These are phyloP conservation scores for Fusarium camptoceras DNA, from an alignment of 2,329 filamentous ascomycete genomes.

Conservation along the genomic window DNA sequence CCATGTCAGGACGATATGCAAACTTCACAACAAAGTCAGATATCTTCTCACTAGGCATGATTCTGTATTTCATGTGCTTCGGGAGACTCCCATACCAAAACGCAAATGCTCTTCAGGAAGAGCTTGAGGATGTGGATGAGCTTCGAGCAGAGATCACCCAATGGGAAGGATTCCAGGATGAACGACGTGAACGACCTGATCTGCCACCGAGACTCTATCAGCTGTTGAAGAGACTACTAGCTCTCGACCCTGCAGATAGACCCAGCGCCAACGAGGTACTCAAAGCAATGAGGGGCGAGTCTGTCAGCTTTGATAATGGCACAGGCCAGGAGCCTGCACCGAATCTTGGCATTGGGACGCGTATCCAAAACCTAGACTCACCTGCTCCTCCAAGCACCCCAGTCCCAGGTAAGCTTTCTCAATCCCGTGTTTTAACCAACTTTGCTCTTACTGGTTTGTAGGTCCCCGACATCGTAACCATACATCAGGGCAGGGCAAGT, in stretches of 20 bases:
- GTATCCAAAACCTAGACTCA: constrained; percentile 68
- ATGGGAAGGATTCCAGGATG: constrained; percentile 89
- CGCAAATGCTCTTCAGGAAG: constrained; percentile 87
- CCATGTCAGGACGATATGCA: constrained; percentile 76
- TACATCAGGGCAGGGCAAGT: constrained; percentile 42
- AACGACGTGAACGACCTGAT: constrained; percentile 79
- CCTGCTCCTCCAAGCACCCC: constrained; percentile 63
- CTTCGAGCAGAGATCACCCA: constrained; percentile 85
- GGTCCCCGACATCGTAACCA: constrained; percentile 48
- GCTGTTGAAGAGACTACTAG: constrained; percentile 83
- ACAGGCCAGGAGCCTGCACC: constrained; percentile 54
- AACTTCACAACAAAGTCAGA: constrained; percentile 98
- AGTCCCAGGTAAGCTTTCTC: constrained; percentile 54
- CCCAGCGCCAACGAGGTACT: constrained; percentile 90
- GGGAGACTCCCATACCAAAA: constrained; percentile 85
- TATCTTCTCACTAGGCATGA: constrained; percentile 98
- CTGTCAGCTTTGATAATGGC: constrained; percentile 56
- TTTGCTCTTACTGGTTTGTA: constrained; percentile 48
- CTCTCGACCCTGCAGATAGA: constrained; percentile 78
- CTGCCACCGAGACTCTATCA: constrained; percentile 88
- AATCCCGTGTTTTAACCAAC: constrained; percentile 34
- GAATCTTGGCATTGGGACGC: constrained; percentile 56
- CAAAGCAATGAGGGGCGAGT: constrained; percentile 78
- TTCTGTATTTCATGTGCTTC: constrained; percentile 98
- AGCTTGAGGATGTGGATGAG: constrained; percentile 89